Conservation (phyloP, 179 eudicot species). For the Heliamphora pulchella region DNA sequence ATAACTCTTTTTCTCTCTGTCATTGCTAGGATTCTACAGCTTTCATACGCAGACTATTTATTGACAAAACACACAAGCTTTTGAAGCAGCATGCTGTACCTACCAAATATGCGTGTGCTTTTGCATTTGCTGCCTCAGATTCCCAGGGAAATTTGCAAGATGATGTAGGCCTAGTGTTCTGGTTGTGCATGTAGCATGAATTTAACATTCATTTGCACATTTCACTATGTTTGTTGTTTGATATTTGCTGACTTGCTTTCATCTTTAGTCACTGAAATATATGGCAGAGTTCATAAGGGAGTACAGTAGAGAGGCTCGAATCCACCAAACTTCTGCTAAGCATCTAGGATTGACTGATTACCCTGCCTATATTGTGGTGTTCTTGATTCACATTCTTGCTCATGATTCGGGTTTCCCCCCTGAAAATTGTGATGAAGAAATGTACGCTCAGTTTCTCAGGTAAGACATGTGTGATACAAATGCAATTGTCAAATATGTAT, state of each 20-base stretch:
- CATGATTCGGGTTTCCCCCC: conserved; percentile 64
- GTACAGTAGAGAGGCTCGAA: conserved; percentile 34
- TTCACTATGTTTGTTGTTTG: not conserved
- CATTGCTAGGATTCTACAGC: conserved; percentile 52
- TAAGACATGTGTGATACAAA: conserved; percentile 21
- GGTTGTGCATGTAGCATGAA: not conserved
- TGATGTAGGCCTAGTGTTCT: conserved; percentile 37
- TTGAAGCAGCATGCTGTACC: conserved; percentile 58
- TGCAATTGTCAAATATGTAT: not conserved
- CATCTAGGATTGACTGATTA: conserved; percentile 38
- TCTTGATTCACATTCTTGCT: conserved; percentile 79
- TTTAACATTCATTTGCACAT: conserved; percentile 6
- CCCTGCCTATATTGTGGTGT: conserved; percentile 72
- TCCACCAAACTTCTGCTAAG: conserved; percentile 23
- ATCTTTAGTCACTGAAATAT: conserved; percentile 51
- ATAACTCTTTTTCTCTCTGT: not conserved
- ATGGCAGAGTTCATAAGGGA: conserved; percentile 58
- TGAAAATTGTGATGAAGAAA: conserved; percentile 45
- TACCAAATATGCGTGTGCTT: conserved; percentile 76
- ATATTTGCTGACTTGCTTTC: conserved; percentile 18
- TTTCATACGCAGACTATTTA: conserved; percentile 44
- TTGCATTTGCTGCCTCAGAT: conserved; percentile 66
- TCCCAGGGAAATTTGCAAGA: conserved; percentile 46
- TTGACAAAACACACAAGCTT: conserved; percentile 62
- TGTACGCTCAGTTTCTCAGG: conserved; percentile 57